A percentile compares a stretch with the other conserved stretches of the same genome.
phyloP scores from a whole-genome alignment of 73 alveolate species.

The Diophrys sp. region DNA sequence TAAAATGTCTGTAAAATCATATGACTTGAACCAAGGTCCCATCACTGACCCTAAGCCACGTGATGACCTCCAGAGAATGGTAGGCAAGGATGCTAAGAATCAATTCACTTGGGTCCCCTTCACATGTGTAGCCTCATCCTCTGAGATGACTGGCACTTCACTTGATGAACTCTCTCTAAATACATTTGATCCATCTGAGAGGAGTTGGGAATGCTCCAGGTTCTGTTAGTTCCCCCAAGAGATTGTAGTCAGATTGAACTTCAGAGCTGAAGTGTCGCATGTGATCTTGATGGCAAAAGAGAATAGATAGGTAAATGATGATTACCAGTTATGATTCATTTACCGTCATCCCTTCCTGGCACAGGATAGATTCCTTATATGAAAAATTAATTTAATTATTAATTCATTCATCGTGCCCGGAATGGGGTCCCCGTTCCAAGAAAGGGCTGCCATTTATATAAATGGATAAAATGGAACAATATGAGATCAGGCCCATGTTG shows the following conservation, averaged over 20 bases:
- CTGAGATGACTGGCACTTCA: conserved; percentile 83
- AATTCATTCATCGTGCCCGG: too few species aligned
- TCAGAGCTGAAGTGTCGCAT: conserved; percentile 87
- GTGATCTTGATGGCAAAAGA: conserved; percentile 79
- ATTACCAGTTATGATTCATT: too few species aligned
- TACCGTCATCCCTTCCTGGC: too few species aligned
- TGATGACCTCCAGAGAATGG: not conserved
- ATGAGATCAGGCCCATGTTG: too few species aligned
- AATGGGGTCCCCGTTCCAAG: too few species aligned
- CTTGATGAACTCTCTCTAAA: conserved; percentile 73
- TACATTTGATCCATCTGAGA: conserved; percentile 64
- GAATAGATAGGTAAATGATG: too few species aligned
- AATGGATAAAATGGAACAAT: too few species aligned
- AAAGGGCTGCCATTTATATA: too few species aligned
- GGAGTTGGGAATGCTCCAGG: conserved; percentile 94
- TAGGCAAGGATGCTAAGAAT: not conserved
- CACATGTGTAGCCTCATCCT: conserved; percentile 67
- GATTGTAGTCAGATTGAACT: conserved; percentile 80
- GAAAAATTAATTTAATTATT: too few species aligned
- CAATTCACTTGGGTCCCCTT: conserved; percentile 63
- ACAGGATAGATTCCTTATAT: too few species aligned
- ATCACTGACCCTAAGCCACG: not conserved
- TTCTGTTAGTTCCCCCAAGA: conserved; percentile 92
- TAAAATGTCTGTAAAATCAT: too few species aligned
- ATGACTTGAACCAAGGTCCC: too few species aligned